Percentiles rank a stretch among this genome's conserved stretches.
These are phyloP conservation scores for Phytophthora pistaciae DNA, from an alignment of 352 stramenopile species.

Conservation along the genomic window DNA sequence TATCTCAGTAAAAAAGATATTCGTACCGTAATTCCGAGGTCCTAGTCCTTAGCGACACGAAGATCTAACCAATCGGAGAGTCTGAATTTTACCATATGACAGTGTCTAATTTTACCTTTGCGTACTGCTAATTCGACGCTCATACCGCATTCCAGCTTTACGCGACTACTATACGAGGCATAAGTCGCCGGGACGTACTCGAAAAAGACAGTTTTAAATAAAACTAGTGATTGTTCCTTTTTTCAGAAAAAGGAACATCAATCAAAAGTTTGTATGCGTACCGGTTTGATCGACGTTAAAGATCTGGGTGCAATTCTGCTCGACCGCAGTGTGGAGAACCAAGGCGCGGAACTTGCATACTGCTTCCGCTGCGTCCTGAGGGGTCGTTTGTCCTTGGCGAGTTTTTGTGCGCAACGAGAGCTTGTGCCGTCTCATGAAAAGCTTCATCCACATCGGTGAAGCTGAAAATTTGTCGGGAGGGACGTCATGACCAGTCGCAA, in stretches of 20 bases:
- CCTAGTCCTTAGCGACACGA: constrained; percentile 8
- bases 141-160: not conserved
- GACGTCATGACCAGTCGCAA: constrained; percentile 1
- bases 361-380: constrained; percentile 14
- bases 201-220: too few relatives aligned
- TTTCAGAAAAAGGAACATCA: too few relatives aligned
- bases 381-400: constrained; percentile 16
- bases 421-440: constrained; percentile 14
- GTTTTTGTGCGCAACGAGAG: constrained; percentile 13
- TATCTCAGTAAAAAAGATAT: too few relatives aligned
- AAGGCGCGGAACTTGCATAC: too few relatives aligned
- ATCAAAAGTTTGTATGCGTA: too few relatives aligned
- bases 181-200: too few relatives aligned
- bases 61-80: not conserved
- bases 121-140: not conserved
- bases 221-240: too few relatives aligned
- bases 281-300: too few relatives aligned
- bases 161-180: not conserved
- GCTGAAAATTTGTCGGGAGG: too few relatives aligned
- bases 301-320: too few relatives aligned
- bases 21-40: constrained; percentile 9
- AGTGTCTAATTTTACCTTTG: not conserved
- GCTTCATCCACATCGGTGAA: not conserved
- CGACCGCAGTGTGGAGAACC: too few relatives aligned
- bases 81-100: not conserved